phyloP scores from a whole-genome alignment of 2,329 filamentous ascomycete species.

The Achaetomium macrosporum region DNA sequence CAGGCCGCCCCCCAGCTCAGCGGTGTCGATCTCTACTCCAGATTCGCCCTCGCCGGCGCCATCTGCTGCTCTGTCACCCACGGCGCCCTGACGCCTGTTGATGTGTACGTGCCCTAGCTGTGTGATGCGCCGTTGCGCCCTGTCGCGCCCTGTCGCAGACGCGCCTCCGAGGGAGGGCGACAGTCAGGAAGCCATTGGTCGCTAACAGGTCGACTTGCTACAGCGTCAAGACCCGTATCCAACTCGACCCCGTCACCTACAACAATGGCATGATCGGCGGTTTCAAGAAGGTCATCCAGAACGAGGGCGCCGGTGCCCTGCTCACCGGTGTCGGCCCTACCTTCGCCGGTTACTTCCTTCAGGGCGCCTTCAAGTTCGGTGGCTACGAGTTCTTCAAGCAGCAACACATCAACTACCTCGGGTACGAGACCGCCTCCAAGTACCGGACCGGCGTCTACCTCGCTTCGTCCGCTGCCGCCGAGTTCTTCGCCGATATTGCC shows the following conservation, averaged over 20 bases:
- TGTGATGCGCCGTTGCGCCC: neutral
- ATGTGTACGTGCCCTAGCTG: constrained; percentile 61
- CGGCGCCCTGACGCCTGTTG: constrained; percentile 92
- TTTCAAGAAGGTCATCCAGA: constrained; percentile 68
- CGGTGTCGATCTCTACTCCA: constrained; percentile 72
- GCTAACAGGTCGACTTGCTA: constrained; percentile 8
- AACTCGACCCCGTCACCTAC: constrained; percentile 75
- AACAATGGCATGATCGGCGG: constrained; percentile 74
- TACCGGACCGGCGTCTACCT: constrained; percentile 71
- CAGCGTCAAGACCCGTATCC: constrained; percentile 83
- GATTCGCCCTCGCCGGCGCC: constrained; percentile 95
- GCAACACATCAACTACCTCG: constrained; percentile 67
- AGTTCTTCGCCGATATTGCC: constrained; percentile 63
- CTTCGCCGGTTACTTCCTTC: constrained; percentile 76
- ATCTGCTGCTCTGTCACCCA: constrained; percentile 98
- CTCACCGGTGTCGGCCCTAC: constrained; percentile 74
- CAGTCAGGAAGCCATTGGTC: neutral
- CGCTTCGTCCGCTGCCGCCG: constrained; percentile 51
- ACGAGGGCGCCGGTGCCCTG: constrained; percentile 71
- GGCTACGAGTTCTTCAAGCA: constrained; percentile 89
- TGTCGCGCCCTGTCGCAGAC: neutral
- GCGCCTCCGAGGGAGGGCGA: neutral
- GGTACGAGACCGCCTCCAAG: constrained; percentile 62
- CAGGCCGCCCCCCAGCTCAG: constrained; percentile 40
- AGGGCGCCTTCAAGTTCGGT: constrained; percentile 82